Base-by-base conservation (phyloP, 805 yeast species). In the Teunomyces cretensis region DNA sequence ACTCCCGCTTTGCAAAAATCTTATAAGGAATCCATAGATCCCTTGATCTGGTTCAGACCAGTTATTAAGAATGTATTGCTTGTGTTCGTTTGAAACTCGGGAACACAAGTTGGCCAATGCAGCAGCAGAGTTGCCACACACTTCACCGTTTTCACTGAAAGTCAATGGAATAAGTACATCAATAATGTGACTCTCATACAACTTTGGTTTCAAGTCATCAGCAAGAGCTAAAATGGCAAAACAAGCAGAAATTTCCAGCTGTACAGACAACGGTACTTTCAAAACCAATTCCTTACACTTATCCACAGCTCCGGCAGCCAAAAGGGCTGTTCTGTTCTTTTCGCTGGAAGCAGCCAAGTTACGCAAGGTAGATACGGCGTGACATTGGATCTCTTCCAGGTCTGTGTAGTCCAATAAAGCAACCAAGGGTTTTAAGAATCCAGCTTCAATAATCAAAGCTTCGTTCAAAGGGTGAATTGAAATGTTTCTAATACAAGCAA, bases 121-220 rank as follows among this genome's bases (percentile, higher is more conserved):
- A 30, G 99, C 99, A 12, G 98, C 99, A 2, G 96, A 87, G 67
- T 94, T 94, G 46, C 99, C 99, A 65, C 96, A 94, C 13, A 94
- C 97, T 68, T 95, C 99, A 47, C 90, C 86, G 62, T 90, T 90
- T 45, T 79, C 79, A 35, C 95, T 86, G 55, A 80, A 82, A 2
- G 98, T 94, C 63, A 94, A 78, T 30, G 99, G 99, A 47, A 94
- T 84, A 51, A 94, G 77, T 30, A 90, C 97, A 56, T 87, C 90
- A 49, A 90, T 79, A 36, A 94, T 83, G 43, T 91, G 92, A 54
- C 90, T 77, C 49, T 88, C 86, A 54, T 94, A 79, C 56, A 94
- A 75, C 57, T 86, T 86, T 42, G 85, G 79, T 68, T 92, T 94
- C 55, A 95, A 79, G 62, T 90, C 97, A 68, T 94, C 99, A 16